Evolutionary conservation across 768 basidiomycete genomes (phyloP).

Genomic region (Astraeus odoratus): DNA sequence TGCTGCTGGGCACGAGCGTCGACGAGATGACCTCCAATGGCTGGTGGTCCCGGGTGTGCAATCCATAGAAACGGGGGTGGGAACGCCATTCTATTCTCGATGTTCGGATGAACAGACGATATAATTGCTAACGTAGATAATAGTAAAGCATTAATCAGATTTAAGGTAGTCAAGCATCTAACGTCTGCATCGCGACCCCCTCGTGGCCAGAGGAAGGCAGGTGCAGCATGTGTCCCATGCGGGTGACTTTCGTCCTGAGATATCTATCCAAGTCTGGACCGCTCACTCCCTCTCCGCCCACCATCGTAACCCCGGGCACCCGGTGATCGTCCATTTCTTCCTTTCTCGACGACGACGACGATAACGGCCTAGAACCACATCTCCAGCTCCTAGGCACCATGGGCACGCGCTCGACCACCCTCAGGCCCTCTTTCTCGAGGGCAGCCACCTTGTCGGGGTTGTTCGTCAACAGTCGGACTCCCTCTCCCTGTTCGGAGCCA

Average conservation of each 20-base stretch:
- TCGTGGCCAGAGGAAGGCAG: slow-evolving; percentile 19
- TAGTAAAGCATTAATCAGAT: not conserved
- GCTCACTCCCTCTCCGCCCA: slow-evolving; percentile 68
- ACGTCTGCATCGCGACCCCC: no score
- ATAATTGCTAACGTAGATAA: not conserved
- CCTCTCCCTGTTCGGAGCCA: slow-evolving; percentile 46
- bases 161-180: not conserved
- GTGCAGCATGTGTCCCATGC: slow-evolving; percentile 94
- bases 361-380: slow-evolving; percentile 21
- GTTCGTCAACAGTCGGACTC: slow-evolving; percentile 84
- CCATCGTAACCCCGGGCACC: slow-evolving; percentile 64
- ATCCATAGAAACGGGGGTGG: not conserved
- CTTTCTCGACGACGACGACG: slow-evolving; percentile 2
- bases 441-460: slow-evolving; percentile 97
- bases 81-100: slow-evolving; percentile 1
- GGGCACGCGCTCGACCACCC: slow-evolving; percentile 75
- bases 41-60: not conserved
- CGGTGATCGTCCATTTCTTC: slow-evolving; percentile 32
- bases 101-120: not conserved
- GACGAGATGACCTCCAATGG: no score
- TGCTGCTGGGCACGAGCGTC: no score
- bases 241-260: slow-evolving; percentile 88
- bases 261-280: slow-evolving; percentile 93
- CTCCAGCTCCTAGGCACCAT: slow-evolving; percentile 94
- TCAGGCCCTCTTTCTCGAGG: slow-evolving; percentile 73